Evolutionary conservation across 2,329 filamentous ascomycete genomes (phyloP).

Genomic region (Arthrobotrys sphaeroides): DNA sequence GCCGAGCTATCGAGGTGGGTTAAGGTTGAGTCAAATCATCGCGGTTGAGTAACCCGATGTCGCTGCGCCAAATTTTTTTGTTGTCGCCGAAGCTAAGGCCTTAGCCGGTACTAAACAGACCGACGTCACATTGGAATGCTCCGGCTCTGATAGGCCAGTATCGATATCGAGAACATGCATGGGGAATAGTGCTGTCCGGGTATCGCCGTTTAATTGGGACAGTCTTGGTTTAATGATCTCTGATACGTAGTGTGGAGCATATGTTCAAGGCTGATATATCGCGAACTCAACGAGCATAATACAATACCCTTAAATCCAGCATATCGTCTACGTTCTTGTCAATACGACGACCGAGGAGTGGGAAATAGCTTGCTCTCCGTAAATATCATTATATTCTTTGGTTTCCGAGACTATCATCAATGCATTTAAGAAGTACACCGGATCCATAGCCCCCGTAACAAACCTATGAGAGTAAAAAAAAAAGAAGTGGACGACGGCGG

Average conservation of each 20-base stretch:
- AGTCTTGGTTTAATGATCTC: no score
- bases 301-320: no score
- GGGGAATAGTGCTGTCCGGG: no score
- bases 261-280: no score
- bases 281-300: no score
- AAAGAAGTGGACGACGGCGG: conserved; percentile 30
- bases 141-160: conserved; percentile 13
- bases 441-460: conserved; percentile 52
- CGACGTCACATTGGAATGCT: conserved; percentile 23
- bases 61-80: conserved; percentile 49
- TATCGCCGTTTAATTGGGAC: no score
- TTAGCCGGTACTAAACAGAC: background rate
- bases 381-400: conserved; percentile 54
- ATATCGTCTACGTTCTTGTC: no score
- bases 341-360: background rate
- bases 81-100: conserved; percentile 50
- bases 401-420: conserved; percentile 54
- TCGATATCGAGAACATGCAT: background rate
- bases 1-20: background rate
- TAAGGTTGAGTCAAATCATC: conserved; percentile 27
- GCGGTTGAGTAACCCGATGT: conserved; percentile 48
- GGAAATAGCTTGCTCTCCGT: conserved; percentile 27
- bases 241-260: no score
- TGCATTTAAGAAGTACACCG: conserved; percentile 54
- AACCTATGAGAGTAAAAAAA: conserved; percentile 44